These are phyloP conservation scores for Malus fusca DNA, from an alignment of 306 rosid genomes.

Conservation along the genomic window DNA sequence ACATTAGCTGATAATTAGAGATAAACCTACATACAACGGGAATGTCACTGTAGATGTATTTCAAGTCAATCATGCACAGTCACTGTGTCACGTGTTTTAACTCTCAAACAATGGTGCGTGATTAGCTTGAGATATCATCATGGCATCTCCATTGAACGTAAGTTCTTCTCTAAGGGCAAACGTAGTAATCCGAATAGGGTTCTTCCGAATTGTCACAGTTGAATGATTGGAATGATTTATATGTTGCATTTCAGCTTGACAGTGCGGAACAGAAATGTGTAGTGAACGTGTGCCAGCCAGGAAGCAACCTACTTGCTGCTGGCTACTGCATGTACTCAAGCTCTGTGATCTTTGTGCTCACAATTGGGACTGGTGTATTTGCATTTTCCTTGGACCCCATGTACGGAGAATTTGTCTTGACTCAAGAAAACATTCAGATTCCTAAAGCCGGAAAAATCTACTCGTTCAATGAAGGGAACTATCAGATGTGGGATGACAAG, in stretches of 20 bases:
- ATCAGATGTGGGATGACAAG: slow-evolving; percentile 86
- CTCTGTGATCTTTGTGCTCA: slow-evolving; percentile 80
- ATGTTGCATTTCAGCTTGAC: slow-evolving; percentile 51
- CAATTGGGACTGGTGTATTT: slow-evolving; percentile 81
- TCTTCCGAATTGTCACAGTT: neutral
- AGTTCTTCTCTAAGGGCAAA: neutral
- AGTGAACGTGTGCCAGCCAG: slow-evolving; percentile 94
- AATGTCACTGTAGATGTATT: neutral
- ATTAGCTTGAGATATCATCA: neutral
- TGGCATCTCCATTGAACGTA: neutral
- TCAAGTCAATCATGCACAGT: neutral
- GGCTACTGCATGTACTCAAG: slow-evolving; percentile 99
- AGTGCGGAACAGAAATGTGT: slow-evolving; percentile 51
- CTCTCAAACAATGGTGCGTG: neutral
- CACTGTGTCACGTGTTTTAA: neutral
- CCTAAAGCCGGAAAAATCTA: slow-evolving; percentile 88
- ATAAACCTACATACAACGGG: neutral
- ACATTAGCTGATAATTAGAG: neutral
- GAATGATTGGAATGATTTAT: neutral
- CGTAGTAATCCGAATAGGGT: neutral
- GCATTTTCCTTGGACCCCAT: slow-evolving; percentile 76
- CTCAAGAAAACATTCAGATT: slow-evolving; percentile 72
- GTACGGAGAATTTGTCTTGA: slow-evolving; percentile 86
- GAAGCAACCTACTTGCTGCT: slow-evolving; percentile 93
- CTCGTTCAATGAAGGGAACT: slow-evolving; percentile 95